Base-by-base conservation (phyloP, 1,139 yeast genomes). In the Taiozyma sp. region DNA sequence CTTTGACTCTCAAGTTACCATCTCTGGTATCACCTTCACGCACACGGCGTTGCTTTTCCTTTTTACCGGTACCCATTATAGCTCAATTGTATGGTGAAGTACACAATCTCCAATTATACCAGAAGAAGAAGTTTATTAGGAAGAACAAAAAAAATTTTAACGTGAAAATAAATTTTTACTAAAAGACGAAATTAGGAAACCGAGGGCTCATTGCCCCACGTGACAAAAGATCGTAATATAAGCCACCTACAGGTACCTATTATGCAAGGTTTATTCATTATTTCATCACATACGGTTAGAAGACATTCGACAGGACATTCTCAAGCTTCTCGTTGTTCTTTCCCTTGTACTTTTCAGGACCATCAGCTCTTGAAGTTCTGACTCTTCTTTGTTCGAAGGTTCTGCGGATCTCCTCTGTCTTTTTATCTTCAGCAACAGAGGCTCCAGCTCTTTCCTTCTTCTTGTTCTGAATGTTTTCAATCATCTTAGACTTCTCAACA, bases 1-100 rank as follows among this genome's bases (percentile, higher is more conserved):
- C 99, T 70, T 93, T 93, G 49, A 90, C 96, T 56, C 96, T 84
- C 55, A 93, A 80, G 66, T 93, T 92, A 40, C 97, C 97, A 69
- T 87, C 96, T 66, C 89, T 80, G 63, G 84, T 78, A 64, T 86
- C 90, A 52, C 85, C 85, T 68, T 91, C 89, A 65, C 96, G 86
- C 56, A 78, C 78, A 67, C 97, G 81, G 76, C 98, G 85, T 64
- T 77, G 79, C 68, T 87, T 88, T 71, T 92, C 98, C 65, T 90
- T 93, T 78, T 93, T 93, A 55, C 82, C 92, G 41, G 91, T 86
- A 66, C 97, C 98, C 99, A 93, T 92, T 59, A 48, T 44, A 38
- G 14, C 24, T 19, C 41, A 23, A 44, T 36, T 34, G 41, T 24
- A 24, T 16, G 23, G 48, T 34, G 36, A 16, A 38, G 22, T 40